phyloP scores from a whole-genome alignment of 805 yeast species.

The Blastobotrys parvus region DNA sequence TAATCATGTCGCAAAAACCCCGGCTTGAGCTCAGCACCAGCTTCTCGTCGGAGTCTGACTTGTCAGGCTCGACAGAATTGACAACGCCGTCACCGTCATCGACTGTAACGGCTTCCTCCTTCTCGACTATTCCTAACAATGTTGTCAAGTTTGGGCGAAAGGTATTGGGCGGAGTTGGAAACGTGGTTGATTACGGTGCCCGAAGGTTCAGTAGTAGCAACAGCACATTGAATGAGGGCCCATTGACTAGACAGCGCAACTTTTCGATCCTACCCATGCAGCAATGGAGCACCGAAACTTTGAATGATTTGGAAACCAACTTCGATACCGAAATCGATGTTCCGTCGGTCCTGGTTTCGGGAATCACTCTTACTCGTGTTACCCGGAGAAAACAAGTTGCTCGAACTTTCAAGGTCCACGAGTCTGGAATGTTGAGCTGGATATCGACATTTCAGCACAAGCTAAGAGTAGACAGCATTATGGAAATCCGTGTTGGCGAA shows the following conservation, averaged over 20 bases:
- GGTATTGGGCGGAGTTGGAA: neutral
- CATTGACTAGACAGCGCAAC: neutral
- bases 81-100: neutral
- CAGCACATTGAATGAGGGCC: no score
- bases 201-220: no score
- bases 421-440: slow-evolving; percentile 50
- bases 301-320: no score
- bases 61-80: neutral
- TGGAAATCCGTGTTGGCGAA: slow-evolving; percentile 49
- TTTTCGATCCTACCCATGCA: no score
- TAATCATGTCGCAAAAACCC: no score
- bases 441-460: slow-evolving; percentile 39
- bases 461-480: slow-evolving; percentile 53
- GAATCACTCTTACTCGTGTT: slow-evolving; percentile 56
- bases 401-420: slow-evolving; percentile 49
- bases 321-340: slow-evolving; percentile 31
- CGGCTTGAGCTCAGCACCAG: no score
- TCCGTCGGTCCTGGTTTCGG: slow-evolving; percentile 42
- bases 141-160: neutral
- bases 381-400: slow-evolving; percentile 63
- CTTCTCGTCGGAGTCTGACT: no score
- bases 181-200: slow-evolving; percentile 1
- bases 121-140: neutral
- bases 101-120: neutral
- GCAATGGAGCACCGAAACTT: no score